phyloP scores from a whole-genome alignment of 2,329 filamentous ascomycete species.

The Colletotrichum tamarilloi region DNA sequence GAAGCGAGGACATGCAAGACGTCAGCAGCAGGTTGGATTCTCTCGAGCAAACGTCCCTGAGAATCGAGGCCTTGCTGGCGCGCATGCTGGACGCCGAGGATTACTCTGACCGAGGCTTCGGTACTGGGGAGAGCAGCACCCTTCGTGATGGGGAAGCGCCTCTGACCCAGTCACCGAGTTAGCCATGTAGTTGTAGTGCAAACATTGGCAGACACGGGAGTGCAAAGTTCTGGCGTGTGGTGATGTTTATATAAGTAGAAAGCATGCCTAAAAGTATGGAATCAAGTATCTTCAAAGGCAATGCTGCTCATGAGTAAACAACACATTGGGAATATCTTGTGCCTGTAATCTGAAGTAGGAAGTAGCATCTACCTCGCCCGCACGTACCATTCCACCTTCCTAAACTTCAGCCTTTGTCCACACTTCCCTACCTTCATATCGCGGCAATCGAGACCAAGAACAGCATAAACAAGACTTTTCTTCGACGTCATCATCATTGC shows the following conservation, averaged over 20 bases:
- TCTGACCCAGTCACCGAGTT: constrained; percentile 45
- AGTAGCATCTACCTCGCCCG: background rate
- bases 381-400: background rate
- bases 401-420: background rate
- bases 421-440: background rate
- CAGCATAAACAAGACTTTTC: background rate
- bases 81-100: constrained; percentile 46
- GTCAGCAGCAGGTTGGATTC: constrained; percentile 56
- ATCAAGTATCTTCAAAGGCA: background rate
- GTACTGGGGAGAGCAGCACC: constrained; percentile 43
- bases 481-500: background rate
- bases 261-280: background rate
- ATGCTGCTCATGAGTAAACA: background rate
- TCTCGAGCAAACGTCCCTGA: constrained; percentile 61
- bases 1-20: constrained; percentile 57
- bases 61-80: constrained; percentile 60
- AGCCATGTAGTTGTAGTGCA: background rate
- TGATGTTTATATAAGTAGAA: background rate
- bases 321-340: background rate
- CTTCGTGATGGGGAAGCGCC: constrained; percentile 41
- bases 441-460: background rate
- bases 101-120: constrained; percentile 40
- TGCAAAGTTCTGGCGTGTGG: background rate
- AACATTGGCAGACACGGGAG: background rate
- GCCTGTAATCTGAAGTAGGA: background rate